Evolutionary conservation across 768 basidiomycete genomes (phyloP), one percentile per base, ranked within the genome.

Genomic region (Fibroporia radiculosa): DNA sequence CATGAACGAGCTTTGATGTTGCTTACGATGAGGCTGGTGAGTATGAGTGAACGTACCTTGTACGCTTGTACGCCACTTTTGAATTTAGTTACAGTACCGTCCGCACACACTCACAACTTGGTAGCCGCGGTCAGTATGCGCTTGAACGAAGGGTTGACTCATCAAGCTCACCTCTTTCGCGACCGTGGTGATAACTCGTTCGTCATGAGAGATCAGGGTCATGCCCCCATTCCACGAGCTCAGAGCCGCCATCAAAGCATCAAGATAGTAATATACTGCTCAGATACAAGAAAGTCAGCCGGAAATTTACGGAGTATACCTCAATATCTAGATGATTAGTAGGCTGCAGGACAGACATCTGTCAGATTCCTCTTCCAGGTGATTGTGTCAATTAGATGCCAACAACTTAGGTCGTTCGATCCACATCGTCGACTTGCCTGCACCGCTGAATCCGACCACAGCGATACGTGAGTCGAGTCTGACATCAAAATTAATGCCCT

Each of bases 21-120:
- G 60, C 58, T 63, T 19, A 64, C 63, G 51, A 90, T 89, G 45
- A 90, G 68, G 48, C 74, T 82, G n/a, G n/a, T n/a, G n/a, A n/a
- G n/a, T n/a, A n/a, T n/a, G n/a, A n/a, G n/a, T n/a, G 16, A 7
- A 54, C 67, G 49, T 41, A 80, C 89, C 84, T 95, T 96, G 73
- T 96, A 96, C 10, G 77, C 79, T 56, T 89, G 78, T 1, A 96
- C 93, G 56, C 95, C 93, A 29, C 92, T 91, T 62, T 67, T 78
- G 71, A 92, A 95, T 62, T 90, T 89, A 47, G 66, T 67, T 25
- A 90, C 86, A 0, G 82, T 83, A 41, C 76, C 81, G 57, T 92
- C 86, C 24, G 80, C 82, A 56, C 93, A 97, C 8, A 96, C 92
- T 89, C 92, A 97, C 18, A 97, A 74, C 88, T 93, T n/a, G n/a